These are phyloP conservation scores for Clarireedia hainanense DNA, from an alignment of 2,329 filamentous ascomycete species.

Conservation along the genomic window DNA sequence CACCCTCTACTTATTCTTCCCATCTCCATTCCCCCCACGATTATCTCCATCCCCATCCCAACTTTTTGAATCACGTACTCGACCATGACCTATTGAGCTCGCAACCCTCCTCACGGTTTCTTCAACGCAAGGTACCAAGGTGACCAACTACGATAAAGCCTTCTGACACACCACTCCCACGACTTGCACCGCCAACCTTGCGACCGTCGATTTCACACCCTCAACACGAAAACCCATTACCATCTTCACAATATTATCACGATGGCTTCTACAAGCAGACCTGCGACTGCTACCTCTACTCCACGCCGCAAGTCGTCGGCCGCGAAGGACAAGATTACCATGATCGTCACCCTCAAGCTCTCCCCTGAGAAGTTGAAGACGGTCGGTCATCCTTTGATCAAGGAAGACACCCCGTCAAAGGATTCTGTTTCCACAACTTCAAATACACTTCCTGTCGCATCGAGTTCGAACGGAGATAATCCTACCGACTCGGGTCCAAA, in stretches of 20 bases:
- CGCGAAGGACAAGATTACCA: slow-evolving; percentile 18
- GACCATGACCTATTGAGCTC: background rate
- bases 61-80: background rate
- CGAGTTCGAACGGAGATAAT: slow-evolving; percentile 43
- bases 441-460: slow-evolving; percentile 31
- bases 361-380: slow-evolving; percentile 42
- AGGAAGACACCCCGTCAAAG: slow-evolving; percentile 33
- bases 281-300: slow-evolving; percentile 7
- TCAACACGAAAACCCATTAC: background rate
- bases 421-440: slow-evolving; percentile 33
- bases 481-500: slow-evolving; percentile 52
- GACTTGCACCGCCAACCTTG: background rate
- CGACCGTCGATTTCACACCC: slow-evolving; percentile 1
- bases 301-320: slow-evolving; percentile 23
- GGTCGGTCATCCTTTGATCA: slow-evolving; percentile 33
- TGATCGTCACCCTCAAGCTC: slow-evolving; percentile 47
- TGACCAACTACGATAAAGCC: background rate
- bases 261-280: slow-evolving; percentile 24
- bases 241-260: slow-evolving; percentile 1
- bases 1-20: no score
- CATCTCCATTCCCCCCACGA: no score
- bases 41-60: no score
- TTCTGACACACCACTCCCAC: background rate
- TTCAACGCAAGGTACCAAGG: background rate
- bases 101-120: background rate